These are phyloP conservation scores for Exophiala sideris DNA, from an alignment of 2,329 filamentous ascomycete genomes.

Conservation along the genomic window DNA sequence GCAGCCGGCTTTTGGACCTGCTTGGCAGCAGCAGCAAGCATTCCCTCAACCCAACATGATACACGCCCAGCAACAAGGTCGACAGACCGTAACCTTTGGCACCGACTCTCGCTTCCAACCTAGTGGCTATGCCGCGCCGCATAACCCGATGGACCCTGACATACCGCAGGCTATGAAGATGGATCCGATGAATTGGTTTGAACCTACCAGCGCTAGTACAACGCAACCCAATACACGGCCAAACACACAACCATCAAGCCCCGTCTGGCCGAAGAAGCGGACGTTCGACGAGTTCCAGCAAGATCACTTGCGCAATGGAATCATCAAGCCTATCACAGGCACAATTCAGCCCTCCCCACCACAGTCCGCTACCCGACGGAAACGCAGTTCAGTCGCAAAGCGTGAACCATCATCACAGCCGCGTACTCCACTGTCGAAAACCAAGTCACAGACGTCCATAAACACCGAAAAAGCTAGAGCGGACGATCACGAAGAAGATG, in stretches of 20 bases:
- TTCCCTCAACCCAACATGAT: conserved; percentile 13
- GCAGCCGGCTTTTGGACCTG: conserved; percentile 16
- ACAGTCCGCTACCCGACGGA: conserved; percentile 7
- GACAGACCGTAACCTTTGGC: conserved; percentile 22
- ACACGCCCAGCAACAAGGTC: conserved; percentile 8
- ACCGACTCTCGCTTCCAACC: conserved; percentile 26
- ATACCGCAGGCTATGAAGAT: conserved; percentile 17
- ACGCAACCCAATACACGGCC: conserved; percentile 23
- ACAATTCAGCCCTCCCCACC: conserved; percentile 9
- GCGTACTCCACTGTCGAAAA: conserved; percentile 19
- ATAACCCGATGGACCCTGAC: conserved; percentile 24
- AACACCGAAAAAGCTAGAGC: conserved; percentile 5
- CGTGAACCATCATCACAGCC: conserved; percentile 20
- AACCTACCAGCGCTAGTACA: conserved; percentile 18
- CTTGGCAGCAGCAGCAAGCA: conserved; percentile 24
- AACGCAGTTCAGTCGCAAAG: conserved; percentile 18
- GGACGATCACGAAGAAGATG: conserved; percentile 18
- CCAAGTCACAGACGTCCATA: conserved; percentile 19
- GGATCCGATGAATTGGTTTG: conserved; percentile 18
- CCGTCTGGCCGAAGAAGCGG: conserved; percentile 25
- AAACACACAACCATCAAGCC: conserved; percentile 29
- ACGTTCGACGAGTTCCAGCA: conserved; percentile 24
- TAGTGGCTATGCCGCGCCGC: conserved; percentile 24
- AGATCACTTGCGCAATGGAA: conserved; percentile 20
- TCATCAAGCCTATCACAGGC: conserved; percentile 9